These are phyloP conservation scores for Magnolia changhungtana DNA, from an alignment of 164 flowering plant species.

Conservation along the genomic window DNA sequence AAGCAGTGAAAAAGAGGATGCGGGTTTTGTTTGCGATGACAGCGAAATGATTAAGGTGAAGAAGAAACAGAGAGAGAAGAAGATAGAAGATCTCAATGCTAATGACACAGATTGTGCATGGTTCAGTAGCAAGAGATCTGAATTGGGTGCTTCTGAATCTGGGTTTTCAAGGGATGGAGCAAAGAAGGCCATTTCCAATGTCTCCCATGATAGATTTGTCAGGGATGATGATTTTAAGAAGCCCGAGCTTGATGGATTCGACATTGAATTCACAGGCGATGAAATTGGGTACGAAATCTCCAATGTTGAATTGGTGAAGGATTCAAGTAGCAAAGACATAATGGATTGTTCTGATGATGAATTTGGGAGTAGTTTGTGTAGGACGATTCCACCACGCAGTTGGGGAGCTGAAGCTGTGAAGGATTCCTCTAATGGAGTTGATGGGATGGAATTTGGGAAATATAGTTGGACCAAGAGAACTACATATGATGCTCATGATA, in stretches of 20 bases:
- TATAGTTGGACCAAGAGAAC: slow-evolving; percentile 23
- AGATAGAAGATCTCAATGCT: neutral
- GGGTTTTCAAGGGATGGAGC: slow-evolving; percentile 24
- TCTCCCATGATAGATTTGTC: slow-evolving; percentile 37
- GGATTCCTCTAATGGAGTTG: slow-evolving; percentile 6
- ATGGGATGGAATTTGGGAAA: slow-evolving; percentile 20
- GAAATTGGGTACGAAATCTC: slow-evolving; percentile 24
- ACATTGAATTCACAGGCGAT: slow-evolving; percentile 4
- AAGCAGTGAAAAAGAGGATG: slow-evolving; percentile 20
- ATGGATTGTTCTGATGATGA: slow-evolving; percentile 16
- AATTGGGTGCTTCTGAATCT: slow-evolving; percentile 32
- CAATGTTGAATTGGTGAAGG: slow-evolving; percentile 26
- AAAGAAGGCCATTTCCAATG: slow-evolving; percentile 34
- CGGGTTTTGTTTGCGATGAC: slow-evolving; percentile 9
- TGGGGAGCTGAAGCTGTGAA: slow-evolving; percentile 9
- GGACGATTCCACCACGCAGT: neutral
- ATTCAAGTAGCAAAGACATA: slow-evolving; percentile 9
- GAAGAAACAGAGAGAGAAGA: slow-evolving; percentile 25
- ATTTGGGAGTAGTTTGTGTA: slow-evolving; percentile 18
- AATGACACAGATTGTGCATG: slow-evolving; percentile 22
- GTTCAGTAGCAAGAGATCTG: slow-evolving; percentile 32
- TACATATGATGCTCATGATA: slow-evolving; percentile 11
- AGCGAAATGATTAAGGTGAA: slow-evolving; percentile 22
- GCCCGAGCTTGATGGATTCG: slow-evolving; percentile 2
- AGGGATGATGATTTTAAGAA: slow-evolving; percentile 19